Base-by-base conservation (phyloP, 2,329 filamentous ascomycete genomes). In the Penicillium sp. region DNA sequence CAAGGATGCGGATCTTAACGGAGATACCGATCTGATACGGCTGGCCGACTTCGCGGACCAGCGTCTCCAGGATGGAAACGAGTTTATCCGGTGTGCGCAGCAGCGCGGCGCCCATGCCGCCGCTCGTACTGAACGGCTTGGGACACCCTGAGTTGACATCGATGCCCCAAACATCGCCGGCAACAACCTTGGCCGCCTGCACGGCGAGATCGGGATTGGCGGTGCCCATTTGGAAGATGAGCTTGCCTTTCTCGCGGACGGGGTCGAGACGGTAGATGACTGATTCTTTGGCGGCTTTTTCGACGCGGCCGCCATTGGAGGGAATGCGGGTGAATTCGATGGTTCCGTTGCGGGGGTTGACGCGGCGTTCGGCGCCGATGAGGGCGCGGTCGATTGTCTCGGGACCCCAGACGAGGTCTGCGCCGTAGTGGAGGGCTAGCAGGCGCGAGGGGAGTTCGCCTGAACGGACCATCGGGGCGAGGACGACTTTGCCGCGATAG, bases 91-190 rank as follows among this genome's bases (percentile, higher is more conserved):
- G 94, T 0, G 90, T 94, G 67, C 86, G 86, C 15, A 99, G 84
- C 20, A 99, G 84, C 1, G 93, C 94, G 0, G 95, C 95, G 51
- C 95, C 95, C 95, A 99, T 99, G 51, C 95, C 95, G 61, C 92
- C 92, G 63, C 85, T 86, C 2, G 94, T 96, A 71, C 91, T 96
- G 77, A 99, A 99, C 0, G 94, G 91, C 77, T 99, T 99, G 0
- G 95, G 95, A 73, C 95, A 99, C n/a, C 95, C 95, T 0, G 95
- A 92, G 75, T 99, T 99, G 63, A 99, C 90, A 75, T 98, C 95
- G 68, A 99, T 97, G 61, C 95, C 95, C 0, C 89, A 88, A 3
- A 99, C 95, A 76, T 98, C 92, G 12, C 81, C 84, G 0, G 93
- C 95, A 20, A 99, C 89, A 15, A 97, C 79, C 55, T 88, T 88